A percentile compares a stretch with the other conserved stretches of the same genome.
Evolutionary conservation across 768 basidiomycete genomes (phyloP).

Genomic region (Calocybe gangraenosa): DNA sequence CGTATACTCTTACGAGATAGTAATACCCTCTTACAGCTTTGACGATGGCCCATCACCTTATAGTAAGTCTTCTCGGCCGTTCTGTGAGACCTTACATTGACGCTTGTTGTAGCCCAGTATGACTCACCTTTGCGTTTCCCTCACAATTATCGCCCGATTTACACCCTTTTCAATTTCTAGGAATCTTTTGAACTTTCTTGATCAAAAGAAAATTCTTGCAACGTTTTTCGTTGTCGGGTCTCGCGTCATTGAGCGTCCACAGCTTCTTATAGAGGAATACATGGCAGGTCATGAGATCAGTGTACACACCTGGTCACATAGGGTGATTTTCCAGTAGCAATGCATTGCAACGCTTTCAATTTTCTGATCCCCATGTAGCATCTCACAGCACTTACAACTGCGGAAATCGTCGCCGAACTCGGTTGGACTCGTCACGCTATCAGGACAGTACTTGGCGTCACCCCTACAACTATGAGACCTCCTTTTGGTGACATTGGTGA

Average conservation of each 20-base stretch:
- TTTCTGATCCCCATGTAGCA: slow-evolving; percentile 31
- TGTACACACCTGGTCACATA: slow-evolving; percentile 92
- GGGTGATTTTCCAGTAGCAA: slow-evolving; percentile 29
- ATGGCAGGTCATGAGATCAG: slow-evolving; percentile 78
- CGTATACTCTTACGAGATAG: neutral
- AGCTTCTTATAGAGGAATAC: slow-evolving; percentile 74
- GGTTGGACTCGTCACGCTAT: slow-evolving; percentile 91
- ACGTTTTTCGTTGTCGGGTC: slow-evolving; percentile 94
- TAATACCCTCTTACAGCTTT: slow-evolving; percentile 38
- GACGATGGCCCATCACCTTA: slow-evolving; percentile 87
- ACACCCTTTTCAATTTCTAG: slow-evolving; percentile 24
- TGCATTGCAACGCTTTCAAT: slow-evolving; percentile 2
- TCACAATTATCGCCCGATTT: no score
- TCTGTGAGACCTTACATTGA: slow-evolving; percentile 5
- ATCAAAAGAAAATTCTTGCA: slow-evolving; percentile 56
- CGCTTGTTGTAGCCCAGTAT: slow-evolving; percentile 20
- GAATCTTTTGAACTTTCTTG: slow-evolving; percentile 69
- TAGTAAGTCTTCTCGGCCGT: slow-evolving; percentile 46
- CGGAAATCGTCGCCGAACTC: slow-evolving; percentile 87
- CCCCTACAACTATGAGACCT: slow-evolving; percentile 75
- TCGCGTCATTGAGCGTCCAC: slow-evolving; percentile 75
- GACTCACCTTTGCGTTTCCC: slow-evolving; percentile 6
- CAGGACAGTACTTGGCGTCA: slow-evolving; percentile 68
- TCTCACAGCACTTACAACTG: slow-evolving; percentile 69
- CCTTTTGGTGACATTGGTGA: slow-evolving; percentile 79